Evolutionary conservation across 495 filamentous ascomycete species (phyloP), one percentile per base, ranked within the genome.

Genomic region (Penicillium atrosanguineum): DNA sequence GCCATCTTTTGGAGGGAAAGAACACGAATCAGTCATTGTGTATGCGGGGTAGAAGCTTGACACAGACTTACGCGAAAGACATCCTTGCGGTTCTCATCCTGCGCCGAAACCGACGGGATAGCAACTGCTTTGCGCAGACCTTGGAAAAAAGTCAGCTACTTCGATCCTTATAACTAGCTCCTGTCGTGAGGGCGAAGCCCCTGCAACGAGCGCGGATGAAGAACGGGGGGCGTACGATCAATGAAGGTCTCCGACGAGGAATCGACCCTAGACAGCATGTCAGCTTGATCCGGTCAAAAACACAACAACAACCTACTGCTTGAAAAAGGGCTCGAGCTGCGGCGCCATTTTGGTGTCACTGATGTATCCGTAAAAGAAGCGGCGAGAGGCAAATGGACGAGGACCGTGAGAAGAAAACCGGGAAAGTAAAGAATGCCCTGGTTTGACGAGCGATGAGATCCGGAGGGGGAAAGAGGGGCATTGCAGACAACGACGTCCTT

Each of bases 71-170:
- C 83, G 63, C 74, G 85, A 64, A 98, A 82, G 53, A 98, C 94
- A 79, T 97, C 89, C 52, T 81, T 85, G 37, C 94, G 83, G 65
- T 90, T 86, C 58, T 85, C 85, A 60, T 93, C 90, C 52, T 96
- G 91, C 2, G 93, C 89, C 18, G 92, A 97, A 60, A 99, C 74
- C 41, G 94, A 97, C 6, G 95, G 94, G 55, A 99, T 99, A 38
- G 91, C 91, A 52, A 99, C 93, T 41, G 94, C 94, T 70, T 89
- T 83, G 59, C 88, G 80, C 46, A 98, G 83, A 60, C 82, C 82
- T 85, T 51, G 25, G 50, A 19, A 48, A 43, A 58, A 50, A 29
- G 21, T 53, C 42, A 58, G 48, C 43, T 38, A 57, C 11, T 38
- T 34, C 8, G 16, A 26, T 4, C 12, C 23, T 19, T 12, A 31